Conservation (phyloP, 169 alveolate genomes). For the Theileria annulata region DNA sequence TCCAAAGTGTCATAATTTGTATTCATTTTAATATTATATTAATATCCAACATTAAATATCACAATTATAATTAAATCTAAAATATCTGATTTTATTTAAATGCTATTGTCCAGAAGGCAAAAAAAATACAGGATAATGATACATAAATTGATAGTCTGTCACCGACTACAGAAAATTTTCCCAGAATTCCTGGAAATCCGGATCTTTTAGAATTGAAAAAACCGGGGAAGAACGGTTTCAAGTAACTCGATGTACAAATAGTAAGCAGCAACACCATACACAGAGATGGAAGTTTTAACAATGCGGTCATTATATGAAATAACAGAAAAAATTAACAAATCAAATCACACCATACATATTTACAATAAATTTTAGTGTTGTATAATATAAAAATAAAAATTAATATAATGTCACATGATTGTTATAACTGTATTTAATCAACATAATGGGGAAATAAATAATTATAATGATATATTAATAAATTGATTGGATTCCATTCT, state of each 20-base stretch:
- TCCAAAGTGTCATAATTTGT: slow-evolving; percentile 59
- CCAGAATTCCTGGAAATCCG: slow-evolving; percentile 92
- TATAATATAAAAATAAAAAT: background rate
- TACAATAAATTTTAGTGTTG: background rate
- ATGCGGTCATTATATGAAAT: slow-evolving; percentile 87
- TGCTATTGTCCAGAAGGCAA: slow-evolving; percentile 86
- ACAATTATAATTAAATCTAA: background rate
- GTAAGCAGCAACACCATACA: slow-evolving; percentile 85
- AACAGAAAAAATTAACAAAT: background rate
- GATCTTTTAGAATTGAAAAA: slow-evolving; percentile 81
- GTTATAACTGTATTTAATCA: background rate
- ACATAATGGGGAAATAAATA: slow-evolving; percentile 12
- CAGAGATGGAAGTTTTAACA: slow-evolving; percentile 91
- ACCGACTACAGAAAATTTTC: slow-evolving; percentile 94
- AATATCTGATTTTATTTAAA: slow-evolving; percentile 71
- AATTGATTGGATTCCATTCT: slow-evolving; percentile 13
- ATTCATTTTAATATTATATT: slow-evolving; percentile 15
- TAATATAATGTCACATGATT: background rate
- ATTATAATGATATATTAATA: background rate
- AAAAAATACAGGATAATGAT: slow-evolving; percentile 82
- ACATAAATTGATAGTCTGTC: slow-evolving; percentile 94
- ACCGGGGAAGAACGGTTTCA: slow-evolving; percentile 87
- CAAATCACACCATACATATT: background rate
- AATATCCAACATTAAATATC: background rate
- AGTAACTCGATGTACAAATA: slow-evolving; percentile 92